A percentile compares a stretch with the other conserved stretches of the same genome.
Evolutionary conservation across 805 yeast genomes (phyloP).

Genomic region (Candida endomychidarum): DNA sequence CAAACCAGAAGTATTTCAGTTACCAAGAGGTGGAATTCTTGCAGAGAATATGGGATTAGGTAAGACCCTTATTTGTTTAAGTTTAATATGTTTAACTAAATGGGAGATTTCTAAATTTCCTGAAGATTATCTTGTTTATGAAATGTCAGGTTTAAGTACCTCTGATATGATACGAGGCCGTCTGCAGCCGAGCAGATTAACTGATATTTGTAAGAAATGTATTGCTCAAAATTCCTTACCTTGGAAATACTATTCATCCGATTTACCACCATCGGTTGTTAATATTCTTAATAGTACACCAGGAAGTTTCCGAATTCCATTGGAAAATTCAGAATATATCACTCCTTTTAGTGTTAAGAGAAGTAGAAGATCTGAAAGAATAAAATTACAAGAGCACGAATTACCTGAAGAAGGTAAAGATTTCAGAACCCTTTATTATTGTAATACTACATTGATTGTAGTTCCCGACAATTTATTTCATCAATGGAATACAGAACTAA

Average conservation of each 20-base stretch:
- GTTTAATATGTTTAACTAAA: slow-evolving; percentile 55
- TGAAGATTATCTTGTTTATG: slow-evolving; percentile 9
- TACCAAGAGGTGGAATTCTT: slow-evolving; percentile 61
- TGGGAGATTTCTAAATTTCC: slow-evolving; percentile 42
- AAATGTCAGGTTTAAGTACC: background rate
- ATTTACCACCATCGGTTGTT: slow-evolving; percentile 46
- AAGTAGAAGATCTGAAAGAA: slow-evolving; percentile 19
- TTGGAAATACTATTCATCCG: slow-evolving; percentile 51
- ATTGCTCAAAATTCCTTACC: slow-evolving; percentile 52
- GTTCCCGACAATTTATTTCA: slow-evolving; percentile 66
- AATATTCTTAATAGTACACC: slow-evolving; percentile 35
- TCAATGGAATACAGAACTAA: slow-evolving; percentile 63
- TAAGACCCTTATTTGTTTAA: slow-evolving; percentile 59
- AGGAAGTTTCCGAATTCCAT: slow-evolving; percentile 44
- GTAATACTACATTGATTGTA: slow-evolving; percentile 56
- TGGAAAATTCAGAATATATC: slow-evolving; percentile 20
- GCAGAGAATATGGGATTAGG: slow-evolving; percentile 74
- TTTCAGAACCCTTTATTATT: slow-evolving; percentile 38
- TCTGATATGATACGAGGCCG: background rate
- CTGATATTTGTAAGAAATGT: slow-evolving; percentile 42
- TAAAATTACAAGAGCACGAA: slow-evolving; percentile 12
- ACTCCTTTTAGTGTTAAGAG: slow-evolving; percentile 21
- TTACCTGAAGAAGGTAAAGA: slow-evolving; percentile 18
- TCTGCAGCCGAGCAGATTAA: slow-evolving; percentile 16
- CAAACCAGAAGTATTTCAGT: slow-evolving; percentile 41